Evolutionary conservation across 306 rosid species (phyloP).

Genomic region (Vigna hirtella): DNA sequence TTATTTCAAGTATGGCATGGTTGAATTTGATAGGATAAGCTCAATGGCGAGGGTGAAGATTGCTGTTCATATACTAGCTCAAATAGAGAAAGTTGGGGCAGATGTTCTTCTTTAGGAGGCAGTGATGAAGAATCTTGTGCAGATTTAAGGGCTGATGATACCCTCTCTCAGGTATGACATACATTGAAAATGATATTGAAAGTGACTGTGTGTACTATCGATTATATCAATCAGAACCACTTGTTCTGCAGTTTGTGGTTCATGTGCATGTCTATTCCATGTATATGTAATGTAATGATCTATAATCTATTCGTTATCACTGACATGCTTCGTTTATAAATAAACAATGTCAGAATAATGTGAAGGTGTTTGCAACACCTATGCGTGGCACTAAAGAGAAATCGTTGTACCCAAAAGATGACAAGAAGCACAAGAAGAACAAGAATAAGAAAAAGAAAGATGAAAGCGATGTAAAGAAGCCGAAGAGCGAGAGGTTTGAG

Average conservation of each 20-base stretch:
- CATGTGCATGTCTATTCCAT: neutral
- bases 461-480: conserved; percentile 57
- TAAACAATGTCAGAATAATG: conserved; percentile 54
- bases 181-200: conserved; percentile 22
- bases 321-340: conserved; percentile 19
- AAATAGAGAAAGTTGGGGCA: conserved; percentile 98
- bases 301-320: neutral
- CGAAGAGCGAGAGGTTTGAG: conserved; percentile 70
- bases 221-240: neutral
- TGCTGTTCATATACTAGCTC: conserved; percentile 96
- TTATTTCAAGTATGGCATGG: conserved; percentile 37
- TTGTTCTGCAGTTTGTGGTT: neutral
- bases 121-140: conserved; percentile 86
- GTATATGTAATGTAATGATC: neutral
- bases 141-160: conserved; percentile 65
- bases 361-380: conserved; percentile 65
- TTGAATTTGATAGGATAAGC: conserved; percentile 69
- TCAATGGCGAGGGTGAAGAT: conserved; percentile 74
- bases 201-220: neutral
- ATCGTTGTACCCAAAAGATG: conserved; percentile 46
- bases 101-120: conserved; percentile 97
- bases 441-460: conserved; percentile 46
- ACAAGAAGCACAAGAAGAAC: conserved; percentile 43
- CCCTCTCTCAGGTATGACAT: conserved; percentile 64
- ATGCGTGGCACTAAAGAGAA: conserved; percentile 57